Percentiles rank a stretch among this genome's conserved stretches.
Evolutionary conservation across 2,329 filamentous ascomycete species (phyloP).

Genomic region (Pseudogymnoascus sp.): DNA sequence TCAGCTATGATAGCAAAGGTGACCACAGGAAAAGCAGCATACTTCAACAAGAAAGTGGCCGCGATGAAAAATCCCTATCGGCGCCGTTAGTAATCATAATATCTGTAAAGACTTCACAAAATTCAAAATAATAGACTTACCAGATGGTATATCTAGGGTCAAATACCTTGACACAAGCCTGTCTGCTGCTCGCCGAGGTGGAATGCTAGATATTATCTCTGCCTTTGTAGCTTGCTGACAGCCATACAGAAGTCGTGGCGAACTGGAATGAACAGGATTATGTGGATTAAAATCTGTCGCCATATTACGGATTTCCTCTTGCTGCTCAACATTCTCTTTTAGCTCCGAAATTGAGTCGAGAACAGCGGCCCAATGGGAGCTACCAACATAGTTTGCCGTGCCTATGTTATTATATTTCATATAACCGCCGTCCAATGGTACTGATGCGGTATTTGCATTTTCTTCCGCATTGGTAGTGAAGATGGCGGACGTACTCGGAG

Average conservation of each 20-base stretch:
- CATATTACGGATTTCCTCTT: background rate
- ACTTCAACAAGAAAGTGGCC: slow-evolving; percentile 26
- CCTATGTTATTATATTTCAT: slow-evolving; percentile 23
- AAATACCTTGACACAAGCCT: slow-evolving; percentile 24
- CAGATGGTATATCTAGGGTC: slow-evolving; percentile 21
- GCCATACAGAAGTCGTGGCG: slow-evolving; percentile 24
- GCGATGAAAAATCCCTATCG: slow-evolving; percentile 24
- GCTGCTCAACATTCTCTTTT: slow-evolving; percentile 13
- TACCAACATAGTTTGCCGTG: slow-evolving; percentile 26
- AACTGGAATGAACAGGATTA: slow-evolving; percentile 18
- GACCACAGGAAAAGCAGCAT: slow-evolving; percentile 14
- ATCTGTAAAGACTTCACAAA: slow-evolving; percentile 16
- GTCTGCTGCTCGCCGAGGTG: slow-evolving; percentile 24
- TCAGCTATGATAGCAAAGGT: slow-evolving; percentile 14
- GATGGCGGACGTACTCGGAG: slow-evolving; percentile 18
- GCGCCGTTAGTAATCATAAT: slow-evolving; percentile 17
- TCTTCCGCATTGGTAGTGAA: background rate
- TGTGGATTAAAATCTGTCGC: slow-evolving; percentile 18
- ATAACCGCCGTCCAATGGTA: slow-evolving; percentile 21
- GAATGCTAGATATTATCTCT: slow-evolving; percentile 26
- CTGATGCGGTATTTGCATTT: background rate
- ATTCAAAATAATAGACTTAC: slow-evolving; percentile 20
- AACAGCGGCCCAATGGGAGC: slow-evolving; percentile 28
- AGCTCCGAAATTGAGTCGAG: slow-evolving; percentile 25
- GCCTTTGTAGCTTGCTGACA: slow-evolving; percentile 22